These are phyloP conservation scores for Macroventuria anomochaeta DNA, from an alignment of 2,329 filamentous ascomycete genomes.

Conservation along the genomic window DNA sequence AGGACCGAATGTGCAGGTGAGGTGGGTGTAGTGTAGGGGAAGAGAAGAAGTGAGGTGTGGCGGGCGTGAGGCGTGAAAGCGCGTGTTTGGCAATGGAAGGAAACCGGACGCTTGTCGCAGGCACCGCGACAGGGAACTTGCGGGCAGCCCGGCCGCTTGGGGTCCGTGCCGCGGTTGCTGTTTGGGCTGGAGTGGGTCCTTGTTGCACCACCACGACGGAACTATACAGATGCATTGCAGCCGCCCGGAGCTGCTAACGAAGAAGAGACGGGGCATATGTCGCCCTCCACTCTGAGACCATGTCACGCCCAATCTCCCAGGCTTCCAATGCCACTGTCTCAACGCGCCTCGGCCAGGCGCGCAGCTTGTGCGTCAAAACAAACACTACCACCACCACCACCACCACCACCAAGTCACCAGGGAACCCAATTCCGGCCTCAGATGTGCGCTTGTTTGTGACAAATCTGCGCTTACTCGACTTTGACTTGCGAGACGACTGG, in stretches of 20 bases:
- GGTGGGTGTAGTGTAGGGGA: background rate
- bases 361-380: constrained; percentile 44
- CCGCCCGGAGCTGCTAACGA: background rate
- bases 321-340: constrained; percentile 29
- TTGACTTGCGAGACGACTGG: constrained; percentile 80
- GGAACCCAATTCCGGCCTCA: constrained; percentile 33
- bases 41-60: background rate
- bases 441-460: constrained; percentile 70
- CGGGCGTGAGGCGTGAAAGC: background rate
- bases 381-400: constrained; percentile 14
- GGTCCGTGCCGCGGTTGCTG: constrained; percentile 1
- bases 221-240: constrained; percentile 5
- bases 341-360: constrained; percentile 25
- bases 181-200: background rate
- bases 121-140: background rate
- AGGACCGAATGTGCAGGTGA: constrained; percentile 7
- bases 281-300: constrained; percentile 16
- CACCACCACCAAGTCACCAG: constrained; percentile 24
- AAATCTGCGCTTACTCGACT: constrained; percentile 81
- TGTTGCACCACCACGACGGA: constrained; percentile 8
- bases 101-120: constrained; percentile 4
- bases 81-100: constrained; percentile 12
- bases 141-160: background rate
- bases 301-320: constrained; percentile 39
- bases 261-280: constrained; percentile 14